Conservation (phyloP, 257 asterid genomes). For the Fraxinus pennsylvanica region DNA sequence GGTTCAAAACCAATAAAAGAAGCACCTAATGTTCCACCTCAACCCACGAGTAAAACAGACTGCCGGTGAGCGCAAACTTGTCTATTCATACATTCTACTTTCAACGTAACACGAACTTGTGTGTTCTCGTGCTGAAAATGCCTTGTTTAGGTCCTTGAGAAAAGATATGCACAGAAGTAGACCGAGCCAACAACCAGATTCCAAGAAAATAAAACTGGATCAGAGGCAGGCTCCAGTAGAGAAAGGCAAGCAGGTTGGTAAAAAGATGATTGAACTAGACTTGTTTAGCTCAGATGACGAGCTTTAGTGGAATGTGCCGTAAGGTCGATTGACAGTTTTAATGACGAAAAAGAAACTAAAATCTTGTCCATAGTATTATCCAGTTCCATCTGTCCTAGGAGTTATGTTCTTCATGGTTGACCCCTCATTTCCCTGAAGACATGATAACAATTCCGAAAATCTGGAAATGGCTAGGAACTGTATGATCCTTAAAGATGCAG, state of each 20-base stretch:
- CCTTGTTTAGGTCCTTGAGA: slow-evolving; percentile 25
- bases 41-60: slow-evolving; percentile 35
- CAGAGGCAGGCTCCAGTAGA: slow-evolving; percentile 31
- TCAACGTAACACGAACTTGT: neutral
- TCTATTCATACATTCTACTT: neutral
- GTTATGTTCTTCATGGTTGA: neutral
- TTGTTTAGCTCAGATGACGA: slow-evolving; percentile 82
- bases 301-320: neutral
- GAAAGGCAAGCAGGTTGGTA: slow-evolving; percentile 38
- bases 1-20: slow-evolving; percentile 35
- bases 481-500: neutral
- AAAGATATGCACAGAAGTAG: slow-evolving; percentile 35
- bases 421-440: neutral
- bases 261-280: slow-evolving; percentile 85
- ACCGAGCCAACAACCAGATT: slow-evolving; percentile 45
- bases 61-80: slow-evolving; percentile 45
- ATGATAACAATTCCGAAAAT: neutral
- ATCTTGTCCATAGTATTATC: neutral
- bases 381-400: neutral
- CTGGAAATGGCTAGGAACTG: neutral
- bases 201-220: slow-evolving; percentile 58
- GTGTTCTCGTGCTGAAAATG: slow-evolving; percentile 28
- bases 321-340: neutral
- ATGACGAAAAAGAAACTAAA: neutral
- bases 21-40: slow-evolving; percentile 34